Conservation (phyloP, 139 green algal species). For the Coccomyxa sp. region DNA sequence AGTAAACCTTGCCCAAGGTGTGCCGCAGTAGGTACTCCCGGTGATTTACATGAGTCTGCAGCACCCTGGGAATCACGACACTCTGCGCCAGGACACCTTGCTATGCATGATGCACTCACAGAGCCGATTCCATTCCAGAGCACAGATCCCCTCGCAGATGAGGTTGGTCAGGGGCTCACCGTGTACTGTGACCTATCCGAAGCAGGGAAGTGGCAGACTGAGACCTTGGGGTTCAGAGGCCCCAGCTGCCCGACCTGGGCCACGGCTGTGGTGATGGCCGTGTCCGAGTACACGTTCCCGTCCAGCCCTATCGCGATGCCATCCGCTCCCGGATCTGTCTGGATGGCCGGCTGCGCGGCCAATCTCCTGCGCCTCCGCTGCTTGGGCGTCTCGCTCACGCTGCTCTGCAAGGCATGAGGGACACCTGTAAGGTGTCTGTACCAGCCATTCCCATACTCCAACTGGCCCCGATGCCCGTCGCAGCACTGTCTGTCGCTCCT, state of each 20-base stretch:
- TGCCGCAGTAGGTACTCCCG: neutral
- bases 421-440: neutral
- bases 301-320: neutral
- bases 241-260: neutral
- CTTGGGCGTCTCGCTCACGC: no score
- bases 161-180: neutral
- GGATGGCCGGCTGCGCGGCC: neutral
- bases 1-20: neutral
- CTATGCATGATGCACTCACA: neutral
- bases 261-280: neutral
- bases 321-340: neutral
- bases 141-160: no score
- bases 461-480: neutral
- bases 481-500: neutral
- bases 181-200: neutral
- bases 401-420: neutral
- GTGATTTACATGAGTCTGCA: neutral
- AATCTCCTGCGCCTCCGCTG: neutral
- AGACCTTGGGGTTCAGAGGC: neutral
- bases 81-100: neutral
- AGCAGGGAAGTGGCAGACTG: neutral
- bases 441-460: neutral
- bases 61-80: neutral
- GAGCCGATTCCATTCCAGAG: no score
- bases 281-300: neutral